Evolutionary conservation across 768 basidiomycete species (phyloP), one percentile per base, ranked within the genome.

Genomic region (Cystoderma amianthinum): DNA sequence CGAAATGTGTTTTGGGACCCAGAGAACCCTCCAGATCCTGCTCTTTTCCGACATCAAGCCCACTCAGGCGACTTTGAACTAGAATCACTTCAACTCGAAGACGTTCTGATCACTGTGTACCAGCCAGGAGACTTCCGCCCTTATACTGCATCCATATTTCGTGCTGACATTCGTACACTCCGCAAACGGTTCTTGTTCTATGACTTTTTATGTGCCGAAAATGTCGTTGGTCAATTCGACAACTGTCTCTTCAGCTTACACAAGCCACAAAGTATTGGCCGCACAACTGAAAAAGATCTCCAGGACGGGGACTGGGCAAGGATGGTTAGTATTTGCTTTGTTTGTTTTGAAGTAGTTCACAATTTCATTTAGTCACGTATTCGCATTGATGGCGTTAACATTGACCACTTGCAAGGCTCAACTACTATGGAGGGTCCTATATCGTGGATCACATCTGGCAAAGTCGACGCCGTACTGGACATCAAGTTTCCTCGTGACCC

Each of bases 161-260:
- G 86, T 44, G 96, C 96, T 18, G 86, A 91, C 51, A 75, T 97
- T 24, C 74, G 76, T 10, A 73, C 70, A 20, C 78, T 98, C 48
- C 72, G 96, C 42, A 97, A 96, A 60, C 82, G 86, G 53, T 98
- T 92, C 92, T 51, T 95, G 25, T 96, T 96, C 60, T 94, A 94
- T 59, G 96, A 99, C 61, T 82, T 98, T 48, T 64, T 98, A 45
- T 75, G 73, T n/a, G 94, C 96, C 0, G 94, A 97, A 56, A 89
- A 86, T 48, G 85, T 98, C 32, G 95, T 96, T 6, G 96, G 96
- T 3, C 96, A 99, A 59, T 89, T 92, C 48, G 96, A 99, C 58
- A 97, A 97, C 56, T 99, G 96, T 53, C 57, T 99, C 15, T 96
- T 96, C 66, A 97, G 94, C 57, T 57, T 99, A 48, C 96, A 98